A percentile compares a stretch with the other conserved stretches of the same genome.
Evolutionary conservation across 176 grass and related monocot genomes (phyloP).

Genomic region (Rhipidocladum racemiflorum): DNA sequence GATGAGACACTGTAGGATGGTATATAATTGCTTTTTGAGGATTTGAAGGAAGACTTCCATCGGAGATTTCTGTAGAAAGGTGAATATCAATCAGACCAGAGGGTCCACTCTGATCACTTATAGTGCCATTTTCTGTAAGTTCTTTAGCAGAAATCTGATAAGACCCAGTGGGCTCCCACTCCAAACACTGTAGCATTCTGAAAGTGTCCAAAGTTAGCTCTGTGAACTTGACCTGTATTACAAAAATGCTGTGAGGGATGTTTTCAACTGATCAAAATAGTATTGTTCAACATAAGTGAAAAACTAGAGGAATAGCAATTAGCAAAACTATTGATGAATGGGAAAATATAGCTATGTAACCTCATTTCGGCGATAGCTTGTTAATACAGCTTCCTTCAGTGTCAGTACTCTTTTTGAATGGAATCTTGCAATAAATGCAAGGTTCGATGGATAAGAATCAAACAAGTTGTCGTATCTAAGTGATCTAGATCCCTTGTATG

Average conservation of each 20-base stretch:
- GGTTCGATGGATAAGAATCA: slow-evolving; percentile 79
- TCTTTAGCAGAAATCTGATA: slow-evolving; percentile 73
- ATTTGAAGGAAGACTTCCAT: slow-evolving; percentile 85
- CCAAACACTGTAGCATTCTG: slow-evolving; percentile 89
- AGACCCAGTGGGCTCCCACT: slow-evolving; percentile 94
- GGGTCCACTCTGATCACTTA: slow-evolving; percentile 84
- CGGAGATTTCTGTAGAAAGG: slow-evolving; percentile 82
- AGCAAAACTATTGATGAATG: not conserved
- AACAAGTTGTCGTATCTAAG: slow-evolving; percentile 74
- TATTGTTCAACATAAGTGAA: not conserved
- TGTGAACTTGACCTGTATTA: slow-evolving; percentile 84
- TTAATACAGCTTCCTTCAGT: slow-evolving; percentile 85
- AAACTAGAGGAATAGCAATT: not conserved
- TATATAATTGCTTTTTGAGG: slow-evolving; percentile 93
- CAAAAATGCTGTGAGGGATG: not conserved
- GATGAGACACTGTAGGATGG: slow-evolving; percentile 75
- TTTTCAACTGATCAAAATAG: not conserved
- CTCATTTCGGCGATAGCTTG: slow-evolving; percentile 85
- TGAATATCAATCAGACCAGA: slow-evolving; percentile 95
- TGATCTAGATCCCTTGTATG: slow-evolving; percentile 66
- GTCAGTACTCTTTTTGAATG: slow-evolving; percentile 78
- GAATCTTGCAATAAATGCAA: slow-evolving; percentile 66
- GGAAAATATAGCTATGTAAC: slow-evolving; percentile 25
- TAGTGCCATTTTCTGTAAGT: slow-evolving; percentile 83
- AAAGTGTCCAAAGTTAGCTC: slow-evolving; percentile 92